Evolutionary conservation across 495 filamentous ascomycete species (phyloP), one percentile per base, ranked within the genome.

Genomic region (Copromyces sp.): DNA sequence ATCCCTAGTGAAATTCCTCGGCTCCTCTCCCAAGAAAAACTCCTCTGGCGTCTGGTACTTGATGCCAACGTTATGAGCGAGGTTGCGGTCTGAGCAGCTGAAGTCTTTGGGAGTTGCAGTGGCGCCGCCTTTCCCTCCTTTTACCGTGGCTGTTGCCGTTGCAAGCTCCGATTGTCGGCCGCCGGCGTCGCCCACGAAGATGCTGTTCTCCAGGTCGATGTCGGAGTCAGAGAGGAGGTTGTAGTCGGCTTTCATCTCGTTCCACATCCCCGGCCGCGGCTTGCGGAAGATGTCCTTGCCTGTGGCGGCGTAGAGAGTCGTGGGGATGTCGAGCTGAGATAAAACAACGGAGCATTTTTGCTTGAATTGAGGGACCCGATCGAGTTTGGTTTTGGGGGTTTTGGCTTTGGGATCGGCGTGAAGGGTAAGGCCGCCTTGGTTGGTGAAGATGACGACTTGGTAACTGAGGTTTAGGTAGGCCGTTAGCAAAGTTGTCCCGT

Each of bases 181-280:
- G 9, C 85, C 95, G 29, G 95, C 95, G 84, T 99, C 95, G 9
- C 95, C 95, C 11, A 98, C 90, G 79, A 97, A 97, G 71, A 97
- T 84, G 8, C 92, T 95, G 8, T 85, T 80, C 17, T 86, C 79
- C 9, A 91, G 80, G 78, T 96, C 89, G 35, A 94, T 82, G 9
- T 89, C 89, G 1, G 80, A 81, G 24, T 87, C 86, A 11, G 3
- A 5, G 72, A 89, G 81, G 3, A 97, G 84, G 69, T 89, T 88
- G 76, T 90, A 90, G 71, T 97, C 92, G 16, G 89, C 87, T 9
- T 92, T 82, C 71, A 97, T 82, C 78, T 97, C 92, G 2, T 82
- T 82, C 95, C 96, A 99, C 92, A 98, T 97, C 14, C 94, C 94
- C 1, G 83, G 83, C 68, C 95, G 84, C 12, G 95, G 95, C 78